Percentiles rank a stretch among this genome's conserved stretches.
Conservation (phyloP, 768 basidiomycete genomes). For the Psilocybe cubensis region DNA sequence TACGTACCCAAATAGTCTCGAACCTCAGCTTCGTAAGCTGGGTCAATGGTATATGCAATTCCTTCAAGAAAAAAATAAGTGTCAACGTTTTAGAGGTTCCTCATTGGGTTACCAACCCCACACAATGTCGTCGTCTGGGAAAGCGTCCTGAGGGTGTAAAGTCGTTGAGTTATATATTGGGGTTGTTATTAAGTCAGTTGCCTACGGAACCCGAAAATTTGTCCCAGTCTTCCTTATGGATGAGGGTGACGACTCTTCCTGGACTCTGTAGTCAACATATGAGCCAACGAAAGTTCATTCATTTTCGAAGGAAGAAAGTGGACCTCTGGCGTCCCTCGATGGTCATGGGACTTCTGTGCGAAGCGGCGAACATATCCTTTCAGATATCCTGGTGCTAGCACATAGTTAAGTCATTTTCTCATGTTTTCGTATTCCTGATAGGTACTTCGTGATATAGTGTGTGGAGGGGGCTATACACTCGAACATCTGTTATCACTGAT, state of each 20-base stretch:
- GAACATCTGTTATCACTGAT: neutral
- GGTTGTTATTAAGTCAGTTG: neutral
- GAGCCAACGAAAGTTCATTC: neutral
- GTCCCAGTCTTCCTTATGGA: constrained; percentile 90
- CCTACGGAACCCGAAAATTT: constrained; percentile 68
- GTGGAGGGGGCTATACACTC: constrained; percentile 90
- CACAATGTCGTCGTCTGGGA: constrained; percentile 75
- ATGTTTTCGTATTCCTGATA: neutral
- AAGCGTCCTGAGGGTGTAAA: constrained; percentile 52
- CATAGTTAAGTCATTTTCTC: neutral
- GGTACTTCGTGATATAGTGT: constrained; percentile 69
- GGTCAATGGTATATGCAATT: constrained; percentile 87
- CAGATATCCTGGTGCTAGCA: constrained; percentile 75
- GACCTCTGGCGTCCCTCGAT: constrained; percentile 88
- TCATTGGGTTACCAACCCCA: constrained; percentile 60
- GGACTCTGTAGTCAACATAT: constrained; percentile 54
- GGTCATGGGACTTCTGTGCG: constrained; percentile 91
- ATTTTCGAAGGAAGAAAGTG: constrained; percentile 4
- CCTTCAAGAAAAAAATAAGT: constrained; percentile 45
- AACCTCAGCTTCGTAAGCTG: constrained; percentile 72
- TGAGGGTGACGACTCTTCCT: constrained; percentile 88
- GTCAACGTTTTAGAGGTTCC: neutral
- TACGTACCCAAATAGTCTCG: constrained; percentile 78
- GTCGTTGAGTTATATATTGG: neutral
- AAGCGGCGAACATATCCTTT: constrained; percentile 92